Evolutionary conservation across 2,329 filamentous ascomycete genomes (phyloP).

Genomic region (Sclerotinia spermophila): DNA sequence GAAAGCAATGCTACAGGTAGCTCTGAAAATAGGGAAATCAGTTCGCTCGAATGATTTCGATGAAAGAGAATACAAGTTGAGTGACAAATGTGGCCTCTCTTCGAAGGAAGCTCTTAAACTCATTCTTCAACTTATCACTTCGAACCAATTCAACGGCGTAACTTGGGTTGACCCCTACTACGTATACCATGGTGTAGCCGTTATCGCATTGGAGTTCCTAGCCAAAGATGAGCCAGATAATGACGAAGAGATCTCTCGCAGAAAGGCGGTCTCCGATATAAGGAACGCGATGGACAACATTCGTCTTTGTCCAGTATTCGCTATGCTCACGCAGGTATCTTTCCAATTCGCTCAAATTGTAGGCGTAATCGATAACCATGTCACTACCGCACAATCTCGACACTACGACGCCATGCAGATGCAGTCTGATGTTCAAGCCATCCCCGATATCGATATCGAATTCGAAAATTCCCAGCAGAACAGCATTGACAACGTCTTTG

Average conservation of each 20-base stretch:
- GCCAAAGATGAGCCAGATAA: conserved; percentile 32
- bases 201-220: conserved; percentile 35
- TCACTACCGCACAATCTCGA: background rate
- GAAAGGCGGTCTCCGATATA: conserved; percentile 32
- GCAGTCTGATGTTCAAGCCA: background rate
- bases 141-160: conserved; percentile 31
- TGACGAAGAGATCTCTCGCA: conserved; percentile 30
- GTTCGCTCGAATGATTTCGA: conserved; percentile 31
- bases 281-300: conserved; percentile 29
- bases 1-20: conserved; percentile 33
- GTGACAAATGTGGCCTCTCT: conserved; percentile 29
- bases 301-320: conserved; percentile 33
- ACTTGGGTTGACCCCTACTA: conserved; percentile 36
- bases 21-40: conserved; percentile 30
- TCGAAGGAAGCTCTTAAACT: conserved; percentile 28
- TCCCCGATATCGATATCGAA: conserved; percentile 1
- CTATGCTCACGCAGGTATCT: conserved; percentile 32
- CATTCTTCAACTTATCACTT: conserved; percentile 29
- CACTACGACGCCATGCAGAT: background rate
- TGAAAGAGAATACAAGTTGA: conserved; percentile 30
- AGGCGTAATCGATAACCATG: conserved; percentile 30
- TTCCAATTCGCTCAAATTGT: conserved; percentile 36
- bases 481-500: background rate
- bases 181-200: conserved; percentile 34
- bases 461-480: background rate